Evolutionary conservation across 1,139 yeast genomes (phyloP), one percentile per base, ranked within the genome.

Genomic region (Candida tetrigidarum): DNA sequence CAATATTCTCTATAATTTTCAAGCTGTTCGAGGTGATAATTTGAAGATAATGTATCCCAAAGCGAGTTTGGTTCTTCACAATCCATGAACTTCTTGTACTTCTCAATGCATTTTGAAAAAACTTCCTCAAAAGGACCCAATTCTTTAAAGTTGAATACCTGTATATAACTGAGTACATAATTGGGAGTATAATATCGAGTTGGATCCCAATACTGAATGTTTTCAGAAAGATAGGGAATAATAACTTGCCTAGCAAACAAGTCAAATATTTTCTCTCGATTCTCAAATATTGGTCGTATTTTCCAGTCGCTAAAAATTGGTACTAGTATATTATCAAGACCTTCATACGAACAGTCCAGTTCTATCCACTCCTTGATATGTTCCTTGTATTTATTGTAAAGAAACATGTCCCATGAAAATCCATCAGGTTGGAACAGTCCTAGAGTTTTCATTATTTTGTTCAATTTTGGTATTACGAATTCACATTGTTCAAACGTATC

Each of bases 241-340:
- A 65, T 49, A 2, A 52, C 15, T 6, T 58, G 57, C n/a, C 46
- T 41, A 2, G 53, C 45, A 6, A 63, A 45, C 35, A 50, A 50
- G 3, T 49, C 45, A n/a, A 64, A 26, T 12, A 19, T 18, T 5
- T 10, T 19, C 1, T 37, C 32, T 19, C 40, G 43, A n/a, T 41
- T 26, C 18, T 39, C 35, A 25, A 45, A 44, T 6, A 40, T 28
- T 14, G 45, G 44, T 12, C 5, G n/a, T 6, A 16, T 37, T 7
- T 6, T 11, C 39, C 39, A 37, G 25, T 16, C 10, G 2, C 33
- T 26, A n/a, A 37, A 27, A 3, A 37, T 11, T 6, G 39, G 27
- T 14, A 14, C 9, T 8, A 37, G 19, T 25, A 25, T 18, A 9
- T 37, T 33, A n/a, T 37, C 39, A 18, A 19, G 7, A n/a, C 9